Base-by-base conservation (phyloP, 192 early-diverging fungal species). In the Gaertneriomyces sp. region DNA sequence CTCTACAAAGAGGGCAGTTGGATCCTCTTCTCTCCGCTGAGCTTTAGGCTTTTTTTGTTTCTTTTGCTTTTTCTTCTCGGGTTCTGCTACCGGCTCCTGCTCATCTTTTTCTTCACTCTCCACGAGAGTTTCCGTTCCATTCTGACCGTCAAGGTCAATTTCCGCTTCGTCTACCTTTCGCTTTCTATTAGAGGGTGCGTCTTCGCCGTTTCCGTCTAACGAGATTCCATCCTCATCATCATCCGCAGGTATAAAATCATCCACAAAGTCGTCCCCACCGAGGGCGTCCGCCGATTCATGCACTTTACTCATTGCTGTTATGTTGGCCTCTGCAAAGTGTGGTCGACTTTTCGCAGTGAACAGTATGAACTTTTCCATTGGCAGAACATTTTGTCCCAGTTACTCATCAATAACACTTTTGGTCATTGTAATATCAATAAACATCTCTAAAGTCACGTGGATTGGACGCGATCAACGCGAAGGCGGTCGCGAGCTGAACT, bases 1-100 rank as follows among this genome's bases (percentile, higher is more conserved):
- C 3, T 25, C 46, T 8, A 33, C 53, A 7, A 68, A 51, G 25
- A 61, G 33, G n/a, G 57, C 51, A 5, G n/a, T 60, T 60, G 66
- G 55, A 11, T 54, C 51, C 12, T 59, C 46, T 4, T 66, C 70
- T 14, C 64, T 63, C 40, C 20, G n/a, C 17, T 41, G 55, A 49
- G 64, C 70, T 54, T 69, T 70, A 19, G 43, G 50, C 63, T 65
- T 74, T 45, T 73, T 63, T 54, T 74, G 46, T 20, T 44, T 19
- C 42, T 59, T 59, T 16, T 49, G 42, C 39, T 66, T 6, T 47
- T 33, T 14, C 50, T 66, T 51, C n/a, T 40, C 9, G 3, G 41
- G 4, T 16, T 38, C 33, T 51, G 49, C 11, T 40, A 39, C 6
- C 10, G 6, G 43, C 42, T 51, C 61, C 61, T 52, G 20, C 33